Base-by-base conservation (phyloP, 179 eudicot species). In the Sideroxylon spinosum region DNA sequence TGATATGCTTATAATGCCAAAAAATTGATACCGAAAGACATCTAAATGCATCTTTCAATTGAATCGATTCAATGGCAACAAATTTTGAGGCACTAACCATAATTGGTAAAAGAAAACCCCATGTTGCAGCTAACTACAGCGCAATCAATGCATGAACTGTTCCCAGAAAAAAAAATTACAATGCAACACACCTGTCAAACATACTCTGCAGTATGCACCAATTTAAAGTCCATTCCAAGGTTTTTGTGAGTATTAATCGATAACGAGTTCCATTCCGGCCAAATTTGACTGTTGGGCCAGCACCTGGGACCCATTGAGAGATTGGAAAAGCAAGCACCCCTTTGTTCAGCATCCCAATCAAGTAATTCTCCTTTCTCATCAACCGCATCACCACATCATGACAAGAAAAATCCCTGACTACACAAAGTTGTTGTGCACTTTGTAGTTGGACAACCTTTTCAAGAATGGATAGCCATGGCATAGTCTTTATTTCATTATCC, bases 201-300 rank as follows among this genome's bases (percentile, higher is more conserved):
- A 95, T 94, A 89, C 96, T 92, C 70, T 95, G 98, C 78, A 95
- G 82, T 82, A 95, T 91, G 86, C 91, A 94, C 98, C 98, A 94
- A 86, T 92, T 93, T 79, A 95, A 86, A 79, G 98, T 93, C 99
- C 98, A 95, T 81, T 95, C 99, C 68, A 95, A 97, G 20, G 96
- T 95, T 88, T 93, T 95, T 6, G 99, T 86, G 78, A 95, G 80
- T 69, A 92, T 88, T 49, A 95, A 88, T 74, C 86, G 89, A 63
- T 79, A 85, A 0, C 76, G 76, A 3, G 78, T 80, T 72, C 87
- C 93, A 81, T 81, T 78, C 48, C 89, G 85, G 22, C 87, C 89
- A 83, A 74, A 84, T 75, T 82, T 94, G 75, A 86, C 91, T 7
- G 81, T 73, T 10, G 91, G 94, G 76, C 99, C 95, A 73, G 89